Percentiles rank a stretch among this genome's conserved stretches.
phyloP scores from a whole-genome alignment of 2,329 filamentous ascomycete genomes.

The Fusarium decemcellulare region DNA sequence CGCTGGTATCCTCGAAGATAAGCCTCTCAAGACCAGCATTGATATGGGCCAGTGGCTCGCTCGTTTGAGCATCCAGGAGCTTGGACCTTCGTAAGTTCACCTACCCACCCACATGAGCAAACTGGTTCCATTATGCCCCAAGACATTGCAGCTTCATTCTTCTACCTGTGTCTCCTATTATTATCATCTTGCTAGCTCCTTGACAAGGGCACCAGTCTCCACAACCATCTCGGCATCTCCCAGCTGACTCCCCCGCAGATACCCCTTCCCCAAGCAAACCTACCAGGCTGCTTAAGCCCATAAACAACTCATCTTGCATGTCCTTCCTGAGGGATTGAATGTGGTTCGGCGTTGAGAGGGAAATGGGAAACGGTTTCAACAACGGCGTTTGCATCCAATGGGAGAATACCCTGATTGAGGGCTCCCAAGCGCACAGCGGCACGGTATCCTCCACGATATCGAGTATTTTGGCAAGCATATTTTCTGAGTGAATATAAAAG shows the following conservation, averaged over 20 bases:
- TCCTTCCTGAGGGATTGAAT: conserved; percentile 43
- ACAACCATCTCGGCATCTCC: conserved; percentile 17
- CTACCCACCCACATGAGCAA: conserved; percentile 12
- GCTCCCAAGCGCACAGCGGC: conserved; percentile 52
- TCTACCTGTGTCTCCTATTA: conserved; percentile 39
- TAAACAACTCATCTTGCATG: conserved; percentile 45
- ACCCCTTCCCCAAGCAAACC: conserved; percentile 85
- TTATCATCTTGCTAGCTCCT: conserved; percentile 17
- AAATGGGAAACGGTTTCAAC: conserved; percentile 67
- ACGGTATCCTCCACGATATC: conserved; percentile 61
- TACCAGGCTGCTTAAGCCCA: conserved; percentile 67
- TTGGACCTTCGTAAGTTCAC: conserved; percentile 90
- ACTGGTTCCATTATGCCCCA: conserved; percentile 18
- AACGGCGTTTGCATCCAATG: conserved; percentile 62
- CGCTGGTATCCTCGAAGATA: conserved; percentile 89
- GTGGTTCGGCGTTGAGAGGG: conserved; percentile 59
- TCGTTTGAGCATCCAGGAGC: conserved; percentile 91
- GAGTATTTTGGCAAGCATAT: conserved; percentile 48
- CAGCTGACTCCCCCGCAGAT: conserved; percentile 64
- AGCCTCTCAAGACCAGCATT: conserved; percentile 82
- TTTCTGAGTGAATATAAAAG: conserved; percentile 46
- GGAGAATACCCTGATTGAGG: conserved; percentile 46
- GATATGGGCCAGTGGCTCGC: conserved; percentile 98
- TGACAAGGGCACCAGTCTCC: conserved; percentile 28
- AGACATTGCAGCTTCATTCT: conserved; percentile 28